Conservation (phyloP, 1,139 yeast species). For the Pichia sp. region DNA sequence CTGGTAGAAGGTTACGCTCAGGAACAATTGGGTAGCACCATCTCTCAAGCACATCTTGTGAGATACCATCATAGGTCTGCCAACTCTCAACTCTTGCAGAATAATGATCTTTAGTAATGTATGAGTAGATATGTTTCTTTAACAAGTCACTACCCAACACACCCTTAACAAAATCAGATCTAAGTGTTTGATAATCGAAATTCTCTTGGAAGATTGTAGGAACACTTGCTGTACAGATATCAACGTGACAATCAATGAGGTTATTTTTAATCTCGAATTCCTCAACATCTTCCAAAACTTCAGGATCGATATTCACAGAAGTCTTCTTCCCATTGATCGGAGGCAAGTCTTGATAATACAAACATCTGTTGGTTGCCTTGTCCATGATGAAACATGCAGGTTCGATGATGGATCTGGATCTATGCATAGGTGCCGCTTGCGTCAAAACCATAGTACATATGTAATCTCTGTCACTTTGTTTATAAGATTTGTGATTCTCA, state of each 20-base stretch:
- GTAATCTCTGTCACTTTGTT: slow-evolving; percentile 74
- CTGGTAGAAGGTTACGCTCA: slow-evolving; percentile 67
- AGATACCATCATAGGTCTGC: slow-evolving; percentile 85
- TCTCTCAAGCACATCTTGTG: slow-evolving; percentile 86
- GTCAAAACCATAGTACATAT: slow-evolving; percentile 91
- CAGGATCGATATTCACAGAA: slow-evolving; percentile 71
- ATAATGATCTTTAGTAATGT: slow-evolving; percentile 66
- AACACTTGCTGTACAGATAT: slow-evolving; percentile 89
- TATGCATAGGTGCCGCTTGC: slow-evolving; percentile 78
- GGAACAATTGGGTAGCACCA: slow-evolving; percentile 93
- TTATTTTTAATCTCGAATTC: slow-evolving; percentile 82
- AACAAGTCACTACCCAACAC: slow-evolving; percentile 84
- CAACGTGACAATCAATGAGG: slow-evolving; percentile 92
- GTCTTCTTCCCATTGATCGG: slow-evolving; percentile 42
- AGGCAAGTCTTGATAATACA: slow-evolving; percentile 74
- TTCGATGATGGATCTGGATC: slow-evolving; percentile 70
- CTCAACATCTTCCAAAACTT: slow-evolving; percentile 69
- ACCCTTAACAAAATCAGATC: slow-evolving; percentile 86
- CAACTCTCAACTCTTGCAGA: slow-evolving; percentile 94
- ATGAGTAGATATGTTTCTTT: slow-evolving; percentile 86
- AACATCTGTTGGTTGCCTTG: slow-evolving; percentile 62
- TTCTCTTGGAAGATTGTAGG: slow-evolving; percentile 95
- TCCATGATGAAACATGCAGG: slow-evolving; percentile 85
- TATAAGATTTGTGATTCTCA: slow-evolving; percentile 65
- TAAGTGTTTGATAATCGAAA: slow-evolving; percentile 82